Base-by-base conservation (phyloP, 202 grass and related monocot genomes). In the Setaria italica region DNA sequence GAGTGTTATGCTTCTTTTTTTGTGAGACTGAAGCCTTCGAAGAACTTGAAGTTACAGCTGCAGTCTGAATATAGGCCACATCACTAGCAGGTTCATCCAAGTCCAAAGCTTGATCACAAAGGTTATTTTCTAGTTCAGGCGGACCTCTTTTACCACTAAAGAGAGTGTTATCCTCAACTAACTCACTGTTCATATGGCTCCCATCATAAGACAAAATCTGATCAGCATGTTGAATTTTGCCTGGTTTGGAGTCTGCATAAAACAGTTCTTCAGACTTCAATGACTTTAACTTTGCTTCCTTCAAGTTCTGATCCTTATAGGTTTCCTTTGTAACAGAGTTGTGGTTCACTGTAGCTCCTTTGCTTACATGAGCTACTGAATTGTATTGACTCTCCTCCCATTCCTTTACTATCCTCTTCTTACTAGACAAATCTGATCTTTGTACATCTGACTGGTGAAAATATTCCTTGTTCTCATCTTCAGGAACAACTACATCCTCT, bases 21-120 rank as follows among this genome's bases (percentile, higher is more conserved):
- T 81, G 89, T 39, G 91, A 87, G 59, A 80, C 68, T 81, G 93
- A 90, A 72, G 88, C 84, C 86, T 99, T 99, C 76, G 96, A 95
- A 82, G 96, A 95, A 82, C 93, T 95, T 56, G 91, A 99, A 80
- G 93, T 92, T 77, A 94, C 88, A 82, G 92, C 90, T 82, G 79
- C 43, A 68, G 68, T 50, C 77, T 91, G 96, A 59, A 78, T 42
- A 74, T 76, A 82, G 29, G 80, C 79, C 2, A 76, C 77, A 73
- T 91, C 93, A 88, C 82, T 91, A 85, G n/a, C 51, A 35, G 88
- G 73, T 80, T 86, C 88, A 80, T 37, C 88, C 64, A 88, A 76
- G 62, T 89, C 81, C 72, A 87, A 80, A 60, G 56, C 37, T 50
- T 86, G 84, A 76, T 80, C 62, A 77, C 56, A 93, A 77, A 84